These are phyloP conservation scores for Bretschneidera sinensis DNA, from an alignment of 345 rosid genomes.

Conservation along the genomic window DNA sequence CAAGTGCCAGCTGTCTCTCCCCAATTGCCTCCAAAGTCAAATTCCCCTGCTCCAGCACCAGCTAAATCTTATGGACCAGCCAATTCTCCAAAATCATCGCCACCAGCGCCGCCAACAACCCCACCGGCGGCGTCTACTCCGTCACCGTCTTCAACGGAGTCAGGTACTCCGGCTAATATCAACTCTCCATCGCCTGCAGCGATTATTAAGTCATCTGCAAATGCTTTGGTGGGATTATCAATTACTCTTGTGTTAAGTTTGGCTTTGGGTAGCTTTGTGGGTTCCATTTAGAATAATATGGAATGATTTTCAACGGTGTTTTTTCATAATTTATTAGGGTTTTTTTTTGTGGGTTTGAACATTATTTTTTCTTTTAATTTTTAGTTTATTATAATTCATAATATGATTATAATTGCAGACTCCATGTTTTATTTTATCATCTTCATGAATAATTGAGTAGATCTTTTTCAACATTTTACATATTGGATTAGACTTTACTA, in stretches of 20 bases:
- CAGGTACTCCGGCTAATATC: constrained; percentile 9
- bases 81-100: not conserved
- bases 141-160: constrained; percentile 11
- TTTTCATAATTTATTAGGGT: too few relatives aligned
- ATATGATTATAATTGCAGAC: too few relatives aligned
- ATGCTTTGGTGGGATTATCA: constrained; percentile 1
- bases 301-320: not conserved
- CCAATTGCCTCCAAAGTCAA: not conserved
- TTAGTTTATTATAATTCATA: too few relatives aligned
- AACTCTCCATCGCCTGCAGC: constrained; percentile 21
- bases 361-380: too few relatives aligned
- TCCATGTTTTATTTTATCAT: too few relatives aligned
- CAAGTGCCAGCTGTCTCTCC: not conserved
- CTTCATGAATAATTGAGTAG: too few relatives aligned
- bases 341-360: too few relatives aligned
- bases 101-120: not conserved
- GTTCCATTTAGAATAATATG: not conserved
- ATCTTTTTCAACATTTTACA: too few relatives aligned
- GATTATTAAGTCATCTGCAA: constrained; percentile 11
- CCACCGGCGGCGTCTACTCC: constrained; percentile 12
- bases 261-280: constrained; percentile 4
- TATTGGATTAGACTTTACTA: too few relatives aligned
- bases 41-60: too few relatives aligned
- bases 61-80: not conserved
- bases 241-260: constrained; percentile 13